Evolutionary conservation across 176 grass and related monocot genomes (phyloP).

Genomic region (Cenchrus purpureus): DNA sequence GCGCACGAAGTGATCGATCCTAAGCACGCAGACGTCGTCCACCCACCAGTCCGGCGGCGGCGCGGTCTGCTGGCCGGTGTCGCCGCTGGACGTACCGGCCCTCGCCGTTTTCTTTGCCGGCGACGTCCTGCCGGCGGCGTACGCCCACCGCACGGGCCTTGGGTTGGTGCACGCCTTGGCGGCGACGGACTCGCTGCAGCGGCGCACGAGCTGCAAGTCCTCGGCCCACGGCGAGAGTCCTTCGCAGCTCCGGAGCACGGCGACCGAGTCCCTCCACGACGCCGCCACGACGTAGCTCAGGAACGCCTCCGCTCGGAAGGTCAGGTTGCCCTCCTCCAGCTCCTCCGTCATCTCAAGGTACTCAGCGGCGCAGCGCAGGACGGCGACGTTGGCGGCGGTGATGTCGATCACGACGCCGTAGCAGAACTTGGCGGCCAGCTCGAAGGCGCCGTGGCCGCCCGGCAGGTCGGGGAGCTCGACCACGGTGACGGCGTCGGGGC

Average conservation of each 20-base stretch:
- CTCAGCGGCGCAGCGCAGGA: conserved; percentile 72
- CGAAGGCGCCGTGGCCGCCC: conserved; percentile 12
- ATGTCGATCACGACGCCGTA: conserved; percentile 14
- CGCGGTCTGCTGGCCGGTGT: conserved; percentile 31
- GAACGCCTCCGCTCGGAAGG: not conserved
- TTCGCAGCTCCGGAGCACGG: conserved; percentile 11
- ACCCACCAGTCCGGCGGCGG: conserved; percentile 86
- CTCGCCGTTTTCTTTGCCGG: not conserved
- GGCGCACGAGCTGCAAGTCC: conserved; percentile 3
- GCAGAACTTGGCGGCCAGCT: conserved; percentile 20
- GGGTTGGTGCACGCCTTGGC: not conserved
- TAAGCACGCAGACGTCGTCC: conserved; percentile 70
- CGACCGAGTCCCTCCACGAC: conserved; percentile 4
- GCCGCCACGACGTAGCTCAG: not conserved
- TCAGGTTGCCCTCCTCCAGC: conserved; percentile 92
- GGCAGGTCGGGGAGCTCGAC: not conserved
- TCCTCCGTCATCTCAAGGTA: conserved; percentile 99
- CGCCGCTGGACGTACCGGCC: conserved; percentile 42
- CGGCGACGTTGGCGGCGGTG: conserved; percentile 8
- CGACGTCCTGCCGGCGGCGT: not conserved
- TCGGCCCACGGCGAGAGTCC: conserved; percentile 7
- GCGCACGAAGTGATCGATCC: conserved; percentile 85
- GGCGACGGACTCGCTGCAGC: not conserved
- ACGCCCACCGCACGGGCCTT: not conserved
- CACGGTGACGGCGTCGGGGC: not conserved